A percentile compares a stretch with the other conserved stretches of the same genome.
These are phyloP conservation scores for Chloropicon primus DNA, from an alignment of 139 green algal genomes.

Conservation along the genomic window DNA sequence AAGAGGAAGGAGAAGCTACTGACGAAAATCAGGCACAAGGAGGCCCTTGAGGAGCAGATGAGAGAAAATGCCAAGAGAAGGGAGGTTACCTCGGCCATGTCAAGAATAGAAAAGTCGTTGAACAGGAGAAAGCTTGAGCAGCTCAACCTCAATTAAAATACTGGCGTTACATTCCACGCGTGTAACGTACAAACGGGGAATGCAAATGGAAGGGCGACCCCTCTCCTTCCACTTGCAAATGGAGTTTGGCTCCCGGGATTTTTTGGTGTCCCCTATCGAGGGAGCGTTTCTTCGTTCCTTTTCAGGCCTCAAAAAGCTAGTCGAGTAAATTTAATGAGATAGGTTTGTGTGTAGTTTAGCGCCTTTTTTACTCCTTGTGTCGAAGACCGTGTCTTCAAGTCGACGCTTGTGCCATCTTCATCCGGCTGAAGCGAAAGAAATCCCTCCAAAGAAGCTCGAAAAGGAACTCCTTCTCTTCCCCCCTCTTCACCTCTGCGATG, in stretches of 20 bases:
- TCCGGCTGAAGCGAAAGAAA: neutral
- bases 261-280: too few species aligned
- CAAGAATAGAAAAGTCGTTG: neutral
- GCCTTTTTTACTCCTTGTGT: too few species aligned
- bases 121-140: neutral
- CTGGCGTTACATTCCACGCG: too few species aligned
- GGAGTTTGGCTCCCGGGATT: too few species aligned
- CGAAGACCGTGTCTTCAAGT: too few species aligned
- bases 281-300: too few species aligned
- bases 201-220: too few species aligned
- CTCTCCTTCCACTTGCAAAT: too few species aligned
- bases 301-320: too few species aligned
- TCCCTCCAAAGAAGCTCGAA: neutral
- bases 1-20: neutral
- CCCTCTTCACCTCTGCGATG: neutral
- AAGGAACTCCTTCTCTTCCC: neutral
- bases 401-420: neutral
- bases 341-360: too few species aligned
- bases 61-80: neutral
- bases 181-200: too few species aligned
- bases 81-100: neutral
- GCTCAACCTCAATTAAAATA: neutral
- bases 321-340: too few species aligned
- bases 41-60: neutral
- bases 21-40: neutral